phyloP scores from a whole-genome alignment of 768 basidiomycete genomes.

The Pleurotus ostreatus region DNA sequence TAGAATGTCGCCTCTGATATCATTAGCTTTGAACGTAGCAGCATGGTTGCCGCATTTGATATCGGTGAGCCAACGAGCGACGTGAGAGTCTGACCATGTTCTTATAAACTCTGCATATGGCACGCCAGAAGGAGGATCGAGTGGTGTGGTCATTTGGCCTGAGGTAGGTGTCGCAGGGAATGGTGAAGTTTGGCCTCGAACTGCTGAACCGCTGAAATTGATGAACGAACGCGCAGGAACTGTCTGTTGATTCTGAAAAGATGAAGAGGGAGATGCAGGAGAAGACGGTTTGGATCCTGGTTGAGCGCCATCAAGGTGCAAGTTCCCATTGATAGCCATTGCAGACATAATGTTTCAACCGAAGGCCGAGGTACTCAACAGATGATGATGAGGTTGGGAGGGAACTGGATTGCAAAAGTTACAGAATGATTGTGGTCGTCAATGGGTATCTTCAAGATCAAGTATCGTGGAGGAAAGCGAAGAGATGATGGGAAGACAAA shows the following conservation, averaged over 20 bases:
- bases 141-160: constrained; percentile 16
- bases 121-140: constrained; percentile 59
- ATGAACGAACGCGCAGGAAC: constrained; percentile 36
- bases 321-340: constrained; percentile 25
- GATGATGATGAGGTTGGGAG: too few species aligned
- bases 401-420: too few species aligned
- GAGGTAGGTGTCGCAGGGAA: constrained; percentile 38
- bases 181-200: constrained; percentile 37
- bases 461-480: too few species aligned
- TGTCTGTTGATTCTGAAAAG: constrained; percentile 30
- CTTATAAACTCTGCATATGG: constrained; percentile 59
- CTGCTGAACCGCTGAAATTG: constrained; percentile 28
- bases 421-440: too few species aligned
- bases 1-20: constrained; percentile 89
- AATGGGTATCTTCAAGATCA: too few species aligned
- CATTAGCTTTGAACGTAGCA: constrained; percentile 72
- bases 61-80: constrained; percentile 74
- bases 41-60: constrained; percentile 72
- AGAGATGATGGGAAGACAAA: too few species aligned
- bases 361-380: not conserved
- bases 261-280: constrained; percentile 38
- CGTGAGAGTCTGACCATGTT: constrained; percentile 70
- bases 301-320: constrained; percentile 28
- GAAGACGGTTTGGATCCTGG: constrained; percentile 38
- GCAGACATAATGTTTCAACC: constrained; percentile 22